phyloP scores from a whole-genome alignment of 768 basidiomycete species.

The Pleurotus platypus region DNA sequence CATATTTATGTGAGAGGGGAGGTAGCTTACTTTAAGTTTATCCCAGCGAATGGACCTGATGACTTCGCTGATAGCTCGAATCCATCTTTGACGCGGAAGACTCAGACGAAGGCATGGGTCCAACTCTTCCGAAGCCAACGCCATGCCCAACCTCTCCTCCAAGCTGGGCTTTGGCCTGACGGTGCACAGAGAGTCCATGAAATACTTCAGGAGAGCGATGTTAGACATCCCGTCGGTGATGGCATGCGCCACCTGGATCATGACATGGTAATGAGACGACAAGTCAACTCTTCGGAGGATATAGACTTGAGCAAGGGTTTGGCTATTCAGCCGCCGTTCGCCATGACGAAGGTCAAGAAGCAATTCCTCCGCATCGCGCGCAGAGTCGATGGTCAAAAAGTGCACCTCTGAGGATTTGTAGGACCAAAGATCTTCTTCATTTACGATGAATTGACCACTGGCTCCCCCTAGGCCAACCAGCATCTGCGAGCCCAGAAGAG shows the following conservation, averaged over 20 bases:
- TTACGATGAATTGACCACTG: conserved; percentile 37
- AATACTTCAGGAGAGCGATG: conserved; percentile 35
- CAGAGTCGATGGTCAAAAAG: conserved; percentile 27
- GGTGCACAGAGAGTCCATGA: conserved; percentile 38
- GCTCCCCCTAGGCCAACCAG: conserved; percentile 23
- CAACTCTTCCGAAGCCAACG: conserved; percentile 35
- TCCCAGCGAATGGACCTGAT: conserved; percentile 28
- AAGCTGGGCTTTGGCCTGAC: conserved; percentile 11
- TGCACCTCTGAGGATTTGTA: conserved; percentile 34
- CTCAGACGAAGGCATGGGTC: conserved; percentile 28
- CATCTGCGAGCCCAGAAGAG: conserved; percentile 43
- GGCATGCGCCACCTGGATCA: conserved; percentile 42
- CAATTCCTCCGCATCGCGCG: conserved; percentile 27
- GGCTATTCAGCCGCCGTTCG: conserved; percentile 24
- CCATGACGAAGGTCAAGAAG: conserved; percentile 27
- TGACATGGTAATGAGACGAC: conserved; percentile 32
- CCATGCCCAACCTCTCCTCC: conserved; percentile 34
- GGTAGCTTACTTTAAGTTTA: conserved; percentile 30
- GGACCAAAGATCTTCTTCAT: conserved; percentile 28
- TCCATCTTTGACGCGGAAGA: conserved; percentile 40
- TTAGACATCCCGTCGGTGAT: conserved; percentile 49
- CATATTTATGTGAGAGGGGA: neutral
- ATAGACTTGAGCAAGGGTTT: conserved; percentile 33
- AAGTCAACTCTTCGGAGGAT: conserved; percentile 37
- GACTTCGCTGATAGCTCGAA: conserved; percentile 34